Conservation (phyloP, 768 basidiomycete genomes). For the Agaricus sinodeliciosus region DNA sequence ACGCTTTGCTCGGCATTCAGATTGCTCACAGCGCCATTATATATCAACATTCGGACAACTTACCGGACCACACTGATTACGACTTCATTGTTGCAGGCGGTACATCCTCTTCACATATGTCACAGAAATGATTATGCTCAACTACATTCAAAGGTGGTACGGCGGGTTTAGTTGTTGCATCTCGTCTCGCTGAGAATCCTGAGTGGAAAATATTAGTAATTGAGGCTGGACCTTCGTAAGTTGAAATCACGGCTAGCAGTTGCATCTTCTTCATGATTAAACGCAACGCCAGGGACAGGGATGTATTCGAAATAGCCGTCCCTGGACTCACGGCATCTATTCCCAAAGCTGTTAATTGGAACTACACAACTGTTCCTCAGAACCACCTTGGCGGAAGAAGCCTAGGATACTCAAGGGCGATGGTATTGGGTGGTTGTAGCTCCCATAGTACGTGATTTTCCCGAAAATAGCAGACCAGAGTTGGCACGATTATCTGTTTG, state of each 20-base stretch:
- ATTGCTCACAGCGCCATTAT: neutral
- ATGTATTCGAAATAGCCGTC: slow-evolving; percentile 1
- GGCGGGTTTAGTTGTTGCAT: slow-evolving; percentile 6
- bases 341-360: slow-evolving; percentile 12
- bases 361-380: slow-evolving; percentile 12
- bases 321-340: neutral
- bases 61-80: neutral
- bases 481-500: neutral
- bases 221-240: slow-evolving; percentile 13
- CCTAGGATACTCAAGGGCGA: slow-evolving; percentile 3
- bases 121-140: neutral
- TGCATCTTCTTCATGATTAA: neutral
- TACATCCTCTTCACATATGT: neutral
- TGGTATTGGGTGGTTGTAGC: slow-evolving; percentile 12
- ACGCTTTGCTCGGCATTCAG: neutral
- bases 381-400: slow-evolving; percentile 5
- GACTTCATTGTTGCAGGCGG: slow-evolving; percentile 12
- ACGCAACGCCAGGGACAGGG: neutral
- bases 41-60: neutral
- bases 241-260: neutral
- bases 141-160: slow-evolving; percentile 8
- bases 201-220: slow-evolving; percentile 11
- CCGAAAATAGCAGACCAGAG: too few species aligned
- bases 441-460: slow-evolving; percentile 9
- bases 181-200: slow-evolving; percentile 9